A percentile compares a stretch with the other conserved stretches of the same genome.
Conservation (phyloP, 129 eudicot species). For the Deinandra increscens region DNA sequence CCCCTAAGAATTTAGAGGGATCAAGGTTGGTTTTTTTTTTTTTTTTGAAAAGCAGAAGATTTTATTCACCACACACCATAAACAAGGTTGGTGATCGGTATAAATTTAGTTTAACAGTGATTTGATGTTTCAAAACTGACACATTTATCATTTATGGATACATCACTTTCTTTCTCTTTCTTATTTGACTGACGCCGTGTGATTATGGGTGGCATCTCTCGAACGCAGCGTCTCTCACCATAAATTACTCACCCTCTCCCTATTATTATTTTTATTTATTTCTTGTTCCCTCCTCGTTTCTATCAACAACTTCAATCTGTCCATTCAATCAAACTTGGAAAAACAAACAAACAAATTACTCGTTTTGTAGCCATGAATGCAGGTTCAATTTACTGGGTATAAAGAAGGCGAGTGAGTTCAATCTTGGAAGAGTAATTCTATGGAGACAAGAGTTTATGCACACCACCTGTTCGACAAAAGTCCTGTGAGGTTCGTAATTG, state of each 20-base stretch:
- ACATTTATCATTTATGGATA: conserved; percentile 32
- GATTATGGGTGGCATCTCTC: conserved; percentile 34
- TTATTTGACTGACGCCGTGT: conserved; percentile 29
- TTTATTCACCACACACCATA: too few relatives aligned
- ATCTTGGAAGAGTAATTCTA: conserved; percentile 3
- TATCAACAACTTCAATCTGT: not conserved
- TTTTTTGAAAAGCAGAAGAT: too few relatives aligned
- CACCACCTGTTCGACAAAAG: too few relatives aligned
- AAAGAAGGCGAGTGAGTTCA: conserved; percentile 7
- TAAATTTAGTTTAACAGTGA: too few relatives aligned
- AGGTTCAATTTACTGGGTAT: conserved; percentile 1
- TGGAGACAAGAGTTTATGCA: conserved; percentile 11
- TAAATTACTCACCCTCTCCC: conserved; percentile 22
- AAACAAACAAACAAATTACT: not conserved
- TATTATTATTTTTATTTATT: not conserved
- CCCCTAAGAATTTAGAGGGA: too few relatives aligned
- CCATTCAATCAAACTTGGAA: not conserved
- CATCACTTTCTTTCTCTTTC: conserved; percentile 30
- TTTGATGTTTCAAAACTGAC: conserved; percentile 29
- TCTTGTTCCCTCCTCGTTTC: conserved; percentile 19
- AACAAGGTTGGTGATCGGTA: too few relatives aligned
- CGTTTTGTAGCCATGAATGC: conserved; percentile 5
- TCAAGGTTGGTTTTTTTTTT: too few relatives aligned
- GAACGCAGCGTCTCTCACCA: conserved; percentile 18
- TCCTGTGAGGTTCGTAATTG: not conserved